Evolutionary conservation across 768 basidiomycete species (phyloP), one percentile per base, ranked within the genome.

Genomic region (Leucosporidium yakuticum): DNA sequence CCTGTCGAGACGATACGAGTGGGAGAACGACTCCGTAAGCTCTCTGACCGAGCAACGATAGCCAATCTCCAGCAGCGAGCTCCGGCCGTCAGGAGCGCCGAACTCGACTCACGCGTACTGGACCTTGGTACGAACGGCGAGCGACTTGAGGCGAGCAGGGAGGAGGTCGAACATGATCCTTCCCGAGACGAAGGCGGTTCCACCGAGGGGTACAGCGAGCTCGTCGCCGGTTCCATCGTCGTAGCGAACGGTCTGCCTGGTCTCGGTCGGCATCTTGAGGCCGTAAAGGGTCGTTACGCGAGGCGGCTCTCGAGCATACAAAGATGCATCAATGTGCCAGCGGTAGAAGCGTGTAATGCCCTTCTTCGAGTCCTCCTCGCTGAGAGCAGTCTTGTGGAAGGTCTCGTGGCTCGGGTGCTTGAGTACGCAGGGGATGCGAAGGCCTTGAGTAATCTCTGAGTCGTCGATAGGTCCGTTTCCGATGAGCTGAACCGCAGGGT

Each of bases 401-500:
- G 87, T 88, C 57, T 83, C 85, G 79, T 94, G 91, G 60, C 84
- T 85, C 4, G 90, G 91, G 77, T 95, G 91, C 79, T 88, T 91
- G 76, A 95, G 84, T 77, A 83, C 85, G 23, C 87, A 87, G 74
- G 75, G 75, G 6, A 31, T 56, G 4, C 58, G 44, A 11, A 76
- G 60, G 4, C 75, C 75, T 34, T 69, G 71, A 5, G 65, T 47
- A 50, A 76, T 62, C 47, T 39, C 53, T 1, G 54, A 49, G 32
- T 76, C 72, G 15, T 49, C 60, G 20, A 69, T 63, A 0, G 80
- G 84, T 11, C 92, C 91, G 75, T 93, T 92, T 12, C 91, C 91
- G 76, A 94, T 93, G 63, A 94, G 85, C 77, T 95, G 92, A 1
- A 95, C 92, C 76, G 93, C 89, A 1, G 90, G 89, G 2, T 88